Evolutionary conservation across 441 rosid genomes (phyloP).

Genomic region (Pelargonium citronellum): DNA sequence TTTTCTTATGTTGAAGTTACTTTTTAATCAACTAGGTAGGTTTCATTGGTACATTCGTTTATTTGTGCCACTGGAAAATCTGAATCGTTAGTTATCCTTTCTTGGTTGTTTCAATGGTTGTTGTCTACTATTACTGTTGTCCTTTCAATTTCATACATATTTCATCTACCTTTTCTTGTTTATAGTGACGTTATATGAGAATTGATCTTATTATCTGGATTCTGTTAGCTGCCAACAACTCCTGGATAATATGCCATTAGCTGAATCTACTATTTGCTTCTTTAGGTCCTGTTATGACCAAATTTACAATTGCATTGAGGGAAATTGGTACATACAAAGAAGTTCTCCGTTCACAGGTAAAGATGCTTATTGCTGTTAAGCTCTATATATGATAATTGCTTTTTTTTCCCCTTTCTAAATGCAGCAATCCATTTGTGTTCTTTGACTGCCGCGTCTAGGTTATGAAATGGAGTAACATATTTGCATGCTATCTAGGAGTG

Average conservation of each 20-base stretch:
- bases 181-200: neutral
- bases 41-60: neutral
- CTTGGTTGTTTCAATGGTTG: slow-evolving; percentile 6
- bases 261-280: slow-evolving; percentile 16
- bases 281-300: slow-evolving; percentile 98
- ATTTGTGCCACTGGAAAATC: slow-evolving; percentile 13
- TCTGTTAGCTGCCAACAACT: neutral
- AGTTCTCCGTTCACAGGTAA: slow-evolving; percentile 95
- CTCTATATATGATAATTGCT: neutral
- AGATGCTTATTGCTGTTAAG: neutral
- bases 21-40: neutral
- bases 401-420: neutral
- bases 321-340: slow-evolving; percentile 99
- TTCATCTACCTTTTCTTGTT: neutral
- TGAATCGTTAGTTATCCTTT: neutral
- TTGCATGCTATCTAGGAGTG: slow-evolving; percentile 3
- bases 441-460: neutral
- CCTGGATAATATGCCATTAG: neutral
- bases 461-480: neutral
- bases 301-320: slow-evolving; percentile 95
- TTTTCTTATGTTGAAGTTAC: slow-evolving; percentile 16
- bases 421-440: slow-evolving; percentile 3
- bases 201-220: neutral
- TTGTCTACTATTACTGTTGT: neutral
- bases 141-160: neutral